Conservation (phyloP, 2,329 filamentous ascomycete genomes). For the Thielaviopsis populi region DNA sequence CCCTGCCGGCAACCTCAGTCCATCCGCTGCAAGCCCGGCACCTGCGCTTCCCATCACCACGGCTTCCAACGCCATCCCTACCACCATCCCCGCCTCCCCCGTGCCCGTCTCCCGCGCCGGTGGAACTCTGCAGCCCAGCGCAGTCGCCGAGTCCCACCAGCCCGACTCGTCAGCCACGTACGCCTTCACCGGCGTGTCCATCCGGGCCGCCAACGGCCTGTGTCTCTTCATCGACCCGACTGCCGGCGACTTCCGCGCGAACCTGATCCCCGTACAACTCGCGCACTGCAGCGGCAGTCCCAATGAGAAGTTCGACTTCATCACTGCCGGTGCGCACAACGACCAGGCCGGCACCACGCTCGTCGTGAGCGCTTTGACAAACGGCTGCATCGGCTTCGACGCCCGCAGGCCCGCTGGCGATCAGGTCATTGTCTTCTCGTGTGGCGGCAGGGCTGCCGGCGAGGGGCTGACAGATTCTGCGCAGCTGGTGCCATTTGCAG, state of each 20-base stretch:
- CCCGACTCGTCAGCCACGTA: slow-evolving; percentile 34
- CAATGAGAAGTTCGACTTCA: slow-evolving; percentile 36
- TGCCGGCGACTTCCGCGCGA: slow-evolving; percentile 39
- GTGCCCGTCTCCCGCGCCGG: slow-evolving; percentile 38
- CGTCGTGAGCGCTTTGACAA: slow-evolving; percentile 34
- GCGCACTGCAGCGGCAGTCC: slow-evolving; percentile 30
- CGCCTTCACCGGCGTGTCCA: slow-evolving; percentile 30
- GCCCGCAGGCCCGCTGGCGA: slow-evolving; percentile 29
- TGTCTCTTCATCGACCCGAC: slow-evolving; percentile 38
- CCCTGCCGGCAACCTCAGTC: too few species aligned
- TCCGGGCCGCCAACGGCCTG: slow-evolving; percentile 33
- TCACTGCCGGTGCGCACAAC: slow-evolving; percentile 36
- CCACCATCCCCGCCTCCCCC: slow-evolving; percentile 28
- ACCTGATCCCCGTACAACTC: slow-evolving; percentile 35
- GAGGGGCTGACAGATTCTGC: slow-evolving; percentile 32
- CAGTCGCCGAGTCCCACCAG: slow-evolving; percentile 34
- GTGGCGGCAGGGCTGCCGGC: slow-evolving; percentile 36
- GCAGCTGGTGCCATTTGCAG: slow-evolving; percentile 36
- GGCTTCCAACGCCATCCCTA: slow-evolving; percentile 21
- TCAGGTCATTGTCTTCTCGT: slow-evolving; percentile 36
- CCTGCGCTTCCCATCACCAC: not conserved
- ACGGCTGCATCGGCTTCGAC: slow-evolving; percentile 39
- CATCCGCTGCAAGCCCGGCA: not conserved
- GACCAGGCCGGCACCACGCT: slow-evolving; percentile 29
- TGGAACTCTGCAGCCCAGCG: slow-evolving; percentile 33